Evolutionary conservation across 1,139 yeast species (phyloP).

Genomic region (Hansenula sp.): DNA sequence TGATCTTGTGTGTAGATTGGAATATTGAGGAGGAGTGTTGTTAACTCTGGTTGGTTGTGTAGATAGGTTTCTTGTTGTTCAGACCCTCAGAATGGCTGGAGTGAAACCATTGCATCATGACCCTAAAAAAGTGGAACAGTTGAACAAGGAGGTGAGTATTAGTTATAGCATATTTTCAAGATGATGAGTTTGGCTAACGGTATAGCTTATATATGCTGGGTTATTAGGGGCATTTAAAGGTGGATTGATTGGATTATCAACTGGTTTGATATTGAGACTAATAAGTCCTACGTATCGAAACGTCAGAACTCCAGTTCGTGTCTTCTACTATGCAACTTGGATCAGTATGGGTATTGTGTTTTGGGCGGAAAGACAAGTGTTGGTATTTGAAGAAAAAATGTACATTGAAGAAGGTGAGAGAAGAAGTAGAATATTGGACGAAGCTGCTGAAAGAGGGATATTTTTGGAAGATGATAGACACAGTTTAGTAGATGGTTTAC

Average conservation of each 20-base stretch:
- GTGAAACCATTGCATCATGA: conserved; percentile 29
- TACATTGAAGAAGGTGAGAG: conserved; percentile 27
- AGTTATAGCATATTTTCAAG: too few relatives aligned
- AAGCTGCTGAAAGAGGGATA: conserved; percentile 38
- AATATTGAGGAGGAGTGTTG: too few relatives aligned
- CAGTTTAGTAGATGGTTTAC: conserved; percentile 6
- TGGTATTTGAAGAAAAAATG: conserved; percentile 28
- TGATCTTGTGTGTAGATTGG: too few relatives aligned
- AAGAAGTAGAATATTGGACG: conserved; percentile 30
- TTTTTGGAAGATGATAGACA: conserved; percentile 30
- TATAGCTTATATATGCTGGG: conserved; percentile 29
- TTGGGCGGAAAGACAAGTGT: conserved; percentile 34
- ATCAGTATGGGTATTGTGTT: conserved; percentile 34
- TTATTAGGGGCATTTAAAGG: conserved; percentile 35
- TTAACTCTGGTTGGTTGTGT: too few relatives aligned
- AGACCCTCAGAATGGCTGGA: conserved; percentile 13
- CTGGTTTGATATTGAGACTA: conserved; percentile 28
- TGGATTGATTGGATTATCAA: conserved; percentile 28
- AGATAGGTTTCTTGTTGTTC: too few relatives aligned
- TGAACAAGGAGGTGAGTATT: background rate
- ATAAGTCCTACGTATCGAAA: conserved; percentile 28
- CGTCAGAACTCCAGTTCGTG: conserved; percentile 33
- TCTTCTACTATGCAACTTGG: conserved; percentile 35
- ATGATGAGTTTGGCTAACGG: conserved; percentile 5
- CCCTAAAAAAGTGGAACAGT: conserved; percentile 24